phyloP scores from a whole-genome alignment of 2,329 filamentous ascomycete species.

The Cladosporium austrohemisphaericum region DNA sequence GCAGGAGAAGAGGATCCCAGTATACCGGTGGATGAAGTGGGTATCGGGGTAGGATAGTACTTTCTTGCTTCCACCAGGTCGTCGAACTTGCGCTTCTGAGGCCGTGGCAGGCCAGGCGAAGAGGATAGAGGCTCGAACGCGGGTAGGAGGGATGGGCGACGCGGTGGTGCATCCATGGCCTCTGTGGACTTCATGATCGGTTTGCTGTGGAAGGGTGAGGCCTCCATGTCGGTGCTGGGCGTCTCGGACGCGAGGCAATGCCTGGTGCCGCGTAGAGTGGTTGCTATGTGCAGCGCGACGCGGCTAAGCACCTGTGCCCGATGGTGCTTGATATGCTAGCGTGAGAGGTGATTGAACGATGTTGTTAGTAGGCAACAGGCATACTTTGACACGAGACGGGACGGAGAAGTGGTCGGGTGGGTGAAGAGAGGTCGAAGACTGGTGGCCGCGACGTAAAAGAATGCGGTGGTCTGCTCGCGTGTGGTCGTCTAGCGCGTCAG shows the following conservation, averaged over 20 bases:
- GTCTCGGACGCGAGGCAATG: constrained; percentile 23
- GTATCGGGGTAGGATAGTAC: constrained; percentile 84
- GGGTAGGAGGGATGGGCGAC: constrained; percentile 64
- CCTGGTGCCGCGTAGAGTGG: constrained; percentile 13
- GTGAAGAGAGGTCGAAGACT: constrained; percentile 4
- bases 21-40: constrained; percentile 89
- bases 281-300: constrained; percentile 12
- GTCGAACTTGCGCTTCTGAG: constrained; percentile 62
- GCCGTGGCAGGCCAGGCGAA: constrained; percentile 66
- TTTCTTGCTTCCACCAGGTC: constrained; percentile 53
- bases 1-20: constrained; percentile 73
- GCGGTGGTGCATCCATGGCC: constrained; percentile 19
- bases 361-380: constrained; percentile 4
- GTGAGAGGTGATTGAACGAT: background rate
- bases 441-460: constrained; percentile 10
- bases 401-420: background rate
- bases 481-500: background rate
- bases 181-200: constrained; percentile 13
- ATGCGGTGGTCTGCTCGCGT: constrained; percentile 11
- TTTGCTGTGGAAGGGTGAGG: constrained; percentile 16
- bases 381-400: constrained; percentile 3
- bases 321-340: background rate
- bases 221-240: constrained; percentile 24
- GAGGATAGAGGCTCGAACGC: constrained; percentile 78
- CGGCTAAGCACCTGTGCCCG: constrained; percentile 5